These are phyloP conservation scores for Esteya vermicola DNA, from an alignment of 2,329 filamentous ascomycete genomes.

Conservation along the genomic window DNA sequence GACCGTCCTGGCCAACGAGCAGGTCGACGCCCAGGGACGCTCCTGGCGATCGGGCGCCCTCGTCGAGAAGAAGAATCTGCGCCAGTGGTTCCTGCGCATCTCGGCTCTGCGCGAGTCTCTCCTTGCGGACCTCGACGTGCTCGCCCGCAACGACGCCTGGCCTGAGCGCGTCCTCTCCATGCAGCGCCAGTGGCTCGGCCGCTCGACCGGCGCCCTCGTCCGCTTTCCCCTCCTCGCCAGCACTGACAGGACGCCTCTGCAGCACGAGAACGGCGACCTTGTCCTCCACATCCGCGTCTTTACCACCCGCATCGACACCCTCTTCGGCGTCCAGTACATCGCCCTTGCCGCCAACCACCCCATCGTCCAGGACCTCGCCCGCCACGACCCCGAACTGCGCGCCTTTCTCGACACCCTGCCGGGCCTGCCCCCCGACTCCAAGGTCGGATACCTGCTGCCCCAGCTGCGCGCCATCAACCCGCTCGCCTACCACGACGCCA, in stretches of 20 bases:
- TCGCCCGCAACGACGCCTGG: constrained; percentile 54
- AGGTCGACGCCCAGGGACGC: constrained; percentile 72
- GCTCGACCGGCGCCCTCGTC: constrained; percentile 57
- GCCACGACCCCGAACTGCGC: constrained; percentile 44
- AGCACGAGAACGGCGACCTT: background rate
- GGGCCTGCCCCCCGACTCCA: constrained; percentile 38
- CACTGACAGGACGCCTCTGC: background rate
- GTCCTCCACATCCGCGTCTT: constrained; percentile 57
- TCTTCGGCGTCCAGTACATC: constrained; percentile 78
- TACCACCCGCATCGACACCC: constrained; percentile 72
- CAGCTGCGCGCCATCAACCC: constrained; percentile 51
- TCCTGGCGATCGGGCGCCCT: constrained; percentile 82
- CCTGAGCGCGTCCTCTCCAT: constrained; percentile 70
- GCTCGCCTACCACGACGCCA: constrained; percentile 38
- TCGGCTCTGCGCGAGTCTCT: constrained; percentile 63
- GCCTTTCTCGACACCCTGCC: constrained; percentile 52
- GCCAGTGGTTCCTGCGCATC: constrained; percentile 85
- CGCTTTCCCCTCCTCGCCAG: constrained; percentile 46
- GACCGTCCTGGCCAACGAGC: constrained; percentile 83
- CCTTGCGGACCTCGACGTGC: constrained; percentile 52
- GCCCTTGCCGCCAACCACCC: constrained; percentile 64
- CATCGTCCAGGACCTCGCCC: constrained; percentile 47
- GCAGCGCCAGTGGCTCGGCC: constrained; percentile 82
- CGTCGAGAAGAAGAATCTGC: constrained; percentile 64
- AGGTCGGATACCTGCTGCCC: constrained; percentile 54